Percentiles rank a stretch among this genome's conserved stretches.
Evolutionary conservation across 805 yeast species (phyloP).

Genomic region (Myxozyma lipomycoides): DNA sequence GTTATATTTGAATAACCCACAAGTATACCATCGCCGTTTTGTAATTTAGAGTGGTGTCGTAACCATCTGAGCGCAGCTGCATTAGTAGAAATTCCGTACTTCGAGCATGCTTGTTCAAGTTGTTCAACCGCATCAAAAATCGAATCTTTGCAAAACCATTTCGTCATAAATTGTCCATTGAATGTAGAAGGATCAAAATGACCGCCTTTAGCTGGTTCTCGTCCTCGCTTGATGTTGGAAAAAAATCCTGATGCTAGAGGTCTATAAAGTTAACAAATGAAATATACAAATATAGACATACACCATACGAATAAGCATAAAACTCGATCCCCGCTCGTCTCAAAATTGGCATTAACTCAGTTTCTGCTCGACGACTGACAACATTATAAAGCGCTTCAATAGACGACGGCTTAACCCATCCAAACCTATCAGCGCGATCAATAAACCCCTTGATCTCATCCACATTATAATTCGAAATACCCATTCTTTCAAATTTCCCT

Average conservation of each 20-base stretch:
- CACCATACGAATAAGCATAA: slow-evolving; percentile 31
- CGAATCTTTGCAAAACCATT: slow-evolving; percentile 16
- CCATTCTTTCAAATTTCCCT: slow-evolving; percentile 32
- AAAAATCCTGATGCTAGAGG: slow-evolving; percentile 23
- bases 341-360: slow-evolving; percentile 30
- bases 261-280: background rate
- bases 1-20: slow-evolving; percentile 15
- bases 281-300: background rate
- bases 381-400: slow-evolving; percentile 34
- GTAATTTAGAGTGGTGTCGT: slow-evolving; percentile 19
- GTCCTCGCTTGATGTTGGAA: slow-evolving; percentile 19
- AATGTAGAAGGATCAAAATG: slow-evolving; percentile 18
- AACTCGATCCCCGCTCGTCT: slow-evolving; percentile 28
- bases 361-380: slow-evolving; percentile 29
- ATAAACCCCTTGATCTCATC: slow-evolving; percentile 27
- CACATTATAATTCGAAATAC: slow-evolving; percentile 31
- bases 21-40: slow-evolving; percentile 16
- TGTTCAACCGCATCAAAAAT: slow-evolving; percentile 22
- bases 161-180: slow-evolving; percentile 9
- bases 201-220: slow-evolving; percentile 13
- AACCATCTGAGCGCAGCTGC: slow-evolving; percentile 25
- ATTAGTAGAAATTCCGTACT: slow-evolving; percentile 14
- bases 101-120: slow-evolving; percentile 5
- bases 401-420: slow-evolving; percentile 26
- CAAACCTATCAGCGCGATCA: slow-evolving; percentile 9